phyloP scores from a whole-genome alignment of 2,329 filamentous ascomycete species.

The Sarocladium strictum region DNA sequence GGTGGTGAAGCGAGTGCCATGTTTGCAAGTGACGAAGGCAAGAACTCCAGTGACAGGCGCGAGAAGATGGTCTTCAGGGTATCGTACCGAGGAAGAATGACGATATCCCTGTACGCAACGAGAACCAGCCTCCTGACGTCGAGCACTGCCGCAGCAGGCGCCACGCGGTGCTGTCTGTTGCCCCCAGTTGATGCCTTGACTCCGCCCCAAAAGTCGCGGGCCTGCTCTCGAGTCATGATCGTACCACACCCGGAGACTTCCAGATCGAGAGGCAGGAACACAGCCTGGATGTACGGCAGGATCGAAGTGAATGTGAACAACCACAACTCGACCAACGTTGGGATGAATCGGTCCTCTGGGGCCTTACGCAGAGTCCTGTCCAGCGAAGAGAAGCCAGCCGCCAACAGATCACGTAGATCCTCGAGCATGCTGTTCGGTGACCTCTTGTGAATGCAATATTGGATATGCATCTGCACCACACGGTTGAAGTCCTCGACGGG shows the following conservation, averaged over 20 bases:
- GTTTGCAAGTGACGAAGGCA: conserved; percentile 47
- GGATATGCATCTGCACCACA: conserved; percentile 71
- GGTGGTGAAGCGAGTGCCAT: conserved; percentile 49
- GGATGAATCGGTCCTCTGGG: conserved; percentile 82
- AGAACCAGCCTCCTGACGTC: conserved; percentile 88
- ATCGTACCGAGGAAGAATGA: conserved; percentile 86
- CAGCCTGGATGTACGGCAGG: conserved; percentile 88
- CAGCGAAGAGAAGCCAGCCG: conserved; percentile 78
- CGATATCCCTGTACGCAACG: conserved; percentile 78
- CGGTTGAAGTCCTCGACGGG: conserved; percentile 80
- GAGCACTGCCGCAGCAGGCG: conserved; percentile 49
- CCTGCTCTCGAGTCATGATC: conserved; percentile 71
- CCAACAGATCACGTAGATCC: conserved; percentile 67
- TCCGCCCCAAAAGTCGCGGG: conserved; percentile 85
- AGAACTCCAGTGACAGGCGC: conserved; percentile 76
- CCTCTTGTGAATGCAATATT: conserved; percentile 69
- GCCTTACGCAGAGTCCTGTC: conserved; percentile 76
- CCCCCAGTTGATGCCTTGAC: conserved; percentile 38
- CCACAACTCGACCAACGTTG: conserved; percentile 89
- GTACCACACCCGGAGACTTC: conserved; percentile 83
- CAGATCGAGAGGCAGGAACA: conserved; percentile 86
- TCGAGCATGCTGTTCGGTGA: conserved; percentile 67
- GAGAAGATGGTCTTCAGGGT: conserved; percentile 86
- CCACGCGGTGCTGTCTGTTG: conserved; percentile 29
- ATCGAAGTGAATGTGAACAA: conserved; percentile 86